Evolutionary conservation across 495 filamentous ascomycete species (phyloP), one percentile per base, ranked within the genome.

Genomic region (Xylaria grammica): DNA sequence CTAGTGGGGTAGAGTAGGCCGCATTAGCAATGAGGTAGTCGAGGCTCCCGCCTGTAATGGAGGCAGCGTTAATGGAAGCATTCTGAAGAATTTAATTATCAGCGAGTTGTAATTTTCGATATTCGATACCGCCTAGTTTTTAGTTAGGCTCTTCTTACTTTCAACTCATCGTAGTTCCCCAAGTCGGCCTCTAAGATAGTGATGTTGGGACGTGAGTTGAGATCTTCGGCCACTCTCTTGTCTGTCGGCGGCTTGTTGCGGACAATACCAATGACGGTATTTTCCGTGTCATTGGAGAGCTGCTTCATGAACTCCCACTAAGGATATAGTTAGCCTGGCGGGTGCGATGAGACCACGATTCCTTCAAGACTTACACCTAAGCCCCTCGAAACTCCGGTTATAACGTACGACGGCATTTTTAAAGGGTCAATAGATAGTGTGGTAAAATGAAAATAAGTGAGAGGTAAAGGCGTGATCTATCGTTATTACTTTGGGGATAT

Each of bases 1-100:
- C 71, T 20, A 72, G 72, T 20, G 48, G 30, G 24, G 71, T 44
- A 38, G 72, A 45, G 19, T 67, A 29, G n/a, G 56, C 84, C 0
- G 80, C 83, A 59, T 85, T 85, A 68, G 83, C 85, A 55, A 87
- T 79, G 8, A 88, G 66, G 40, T 82, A 77, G 67, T 86, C 84
- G 1, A 86, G 72, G 6, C 74, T 72, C 34, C 80, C 78, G 15
- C 75, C 79, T 13, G 70, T 73, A 20, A 85, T 70, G 4, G 62
- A 67, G 9, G 69, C 53, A 27, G 75, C 68, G 42, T 71, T 38
- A 0, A 49, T 49, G 2, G 69, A 78, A 0, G 80, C 78, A 11
- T 57, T 60, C 72, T 75, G 26, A 46, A n/a, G 29, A 6, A 48
- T 24, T 0, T 6, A 60, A 17, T 26, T 2, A 32, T 22, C 27